Base-by-base conservation (phyloP, 768 basidiomycete genomes). In the Lactarius hatsudake region DNA sequence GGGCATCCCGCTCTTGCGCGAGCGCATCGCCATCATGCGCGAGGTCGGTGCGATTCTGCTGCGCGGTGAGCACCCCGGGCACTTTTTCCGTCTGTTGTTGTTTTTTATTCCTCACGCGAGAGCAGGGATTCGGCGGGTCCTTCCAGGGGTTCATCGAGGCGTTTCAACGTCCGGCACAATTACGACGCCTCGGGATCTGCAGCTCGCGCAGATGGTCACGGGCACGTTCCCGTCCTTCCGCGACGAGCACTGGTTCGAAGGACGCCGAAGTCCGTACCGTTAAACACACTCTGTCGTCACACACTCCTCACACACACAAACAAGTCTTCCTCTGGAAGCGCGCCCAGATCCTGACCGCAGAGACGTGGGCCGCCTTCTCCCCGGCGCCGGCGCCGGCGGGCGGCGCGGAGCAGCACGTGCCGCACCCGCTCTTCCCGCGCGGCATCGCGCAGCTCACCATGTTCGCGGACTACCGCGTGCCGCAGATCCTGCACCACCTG, bases 391-490 rank as follows among this genome's bases (percentile, higher is more conserved):
- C 78, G 13, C 71, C 77, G 8, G 64, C 74, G 8, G 71, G 79
- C 10, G 61, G 60, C 0, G 6, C 43, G 43, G 43, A 45, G 48
- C 23, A 26, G 13, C 23, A 53, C 10, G 48, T 3, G 13, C 65
- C 73, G 2, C 93, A 95, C 74, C 93, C 93, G 3, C 78, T 94
- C 53, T 92, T 95, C 77, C 88, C 89, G 3, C 79, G 82, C 18
- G 88, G 87, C 5, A 79, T 87, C 23, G 80, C 81, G 43, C 78
- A 87, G 59, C 83, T 96, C 13, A 94, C 94, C 26, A 96, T 95
- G 94, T 96, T 96, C 75, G 92, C 94, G 5, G 94, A 96, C 79
- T 94, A 95, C 74, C 86, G 93, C 51, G 91, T 96, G 6, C 94
- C 94, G 2, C 94, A 96, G 74, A 91, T 96, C 65, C 78, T 96